Conservation (phyloP, 106 monocot species). For the Agapanthus africanus region DNA sequence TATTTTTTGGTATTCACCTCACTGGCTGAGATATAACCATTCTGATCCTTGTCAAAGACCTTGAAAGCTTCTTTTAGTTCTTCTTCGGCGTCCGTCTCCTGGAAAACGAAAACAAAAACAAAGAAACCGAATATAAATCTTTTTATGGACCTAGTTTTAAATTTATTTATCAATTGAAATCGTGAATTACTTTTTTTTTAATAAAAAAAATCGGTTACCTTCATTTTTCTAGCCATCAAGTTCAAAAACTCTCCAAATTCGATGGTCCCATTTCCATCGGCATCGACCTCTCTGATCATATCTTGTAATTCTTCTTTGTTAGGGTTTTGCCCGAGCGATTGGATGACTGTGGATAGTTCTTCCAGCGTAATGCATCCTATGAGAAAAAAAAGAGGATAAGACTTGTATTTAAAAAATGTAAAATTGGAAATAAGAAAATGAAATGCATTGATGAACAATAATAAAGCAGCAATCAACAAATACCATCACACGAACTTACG, state of each 20-base stretch:
- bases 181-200: too few species aligned
- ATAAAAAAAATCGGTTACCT: too few species aligned
- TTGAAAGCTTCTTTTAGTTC: conserved; percentile 20
- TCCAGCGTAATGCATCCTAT: conserved; percentile 20
- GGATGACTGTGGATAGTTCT: conserved; percentile 38
- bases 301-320: conserved; percentile 28
- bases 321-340: conserved; percentile 36
- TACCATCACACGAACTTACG: not conserved
- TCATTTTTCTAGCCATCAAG: conserved; percentile 29
- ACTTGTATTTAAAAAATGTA: too few species aligned
- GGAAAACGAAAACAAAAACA: not conserved
- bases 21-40: conserved; percentile 14
- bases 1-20: conserved; percentile 16
- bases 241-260: conserved; percentile 43
- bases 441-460: not conserved
- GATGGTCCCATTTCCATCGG: conserved; percentile 37
- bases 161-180: too few species aligned
- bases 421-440: not conserved
- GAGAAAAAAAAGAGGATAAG: too few species aligned
- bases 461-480: not conserved
- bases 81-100: conserved; percentile 18
- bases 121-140: too few species aligned
- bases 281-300: conserved; percentile 45
- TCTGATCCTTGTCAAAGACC: conserved; percentile 18
- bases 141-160: too few species aligned